Percentiles rank a stretch among this genome's conserved stretches.
These are phyloP conservation scores for Alnus rubra DNA, from an alignment of 306 rosid genomes.

Conservation along the genomic window DNA sequence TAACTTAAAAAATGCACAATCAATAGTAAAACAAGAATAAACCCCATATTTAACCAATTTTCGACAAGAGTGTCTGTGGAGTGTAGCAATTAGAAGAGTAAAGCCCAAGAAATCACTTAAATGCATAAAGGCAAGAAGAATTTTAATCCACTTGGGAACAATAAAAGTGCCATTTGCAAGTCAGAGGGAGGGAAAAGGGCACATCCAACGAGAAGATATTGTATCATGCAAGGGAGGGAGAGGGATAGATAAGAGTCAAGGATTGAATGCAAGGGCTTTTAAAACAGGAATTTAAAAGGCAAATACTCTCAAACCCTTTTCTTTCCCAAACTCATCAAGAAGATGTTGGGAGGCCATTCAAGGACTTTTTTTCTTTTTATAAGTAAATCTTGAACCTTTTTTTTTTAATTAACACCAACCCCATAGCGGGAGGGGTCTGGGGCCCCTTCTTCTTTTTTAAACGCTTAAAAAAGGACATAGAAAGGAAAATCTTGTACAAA, in stretches of 20 bases:
- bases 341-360: neutral
- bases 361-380: neutral
- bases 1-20: neutral
- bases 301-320: neutral
- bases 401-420: too few relatives aligned
- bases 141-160: neutral
- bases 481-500: too few relatives aligned
- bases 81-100: neutral
- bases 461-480: too few relatives aligned
- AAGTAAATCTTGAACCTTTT: too few relatives aligned
- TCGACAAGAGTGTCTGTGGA: neutral
- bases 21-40: neutral
- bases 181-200: neutral
- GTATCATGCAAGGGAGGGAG: neutral
- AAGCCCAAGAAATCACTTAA: neutral
- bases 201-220: neutral
- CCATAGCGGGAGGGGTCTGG: too few relatives aligned
- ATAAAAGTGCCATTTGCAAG: neutral
- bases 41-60: neutral
- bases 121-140: neutral
- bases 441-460: too few relatives aligned
- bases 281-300: neutral
- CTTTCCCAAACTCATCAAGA: neutral
- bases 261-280: neutral
- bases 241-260: neutral